Base-by-base conservation (phyloP, 306 rosid genomes). In the Prunus padus region DNA sequence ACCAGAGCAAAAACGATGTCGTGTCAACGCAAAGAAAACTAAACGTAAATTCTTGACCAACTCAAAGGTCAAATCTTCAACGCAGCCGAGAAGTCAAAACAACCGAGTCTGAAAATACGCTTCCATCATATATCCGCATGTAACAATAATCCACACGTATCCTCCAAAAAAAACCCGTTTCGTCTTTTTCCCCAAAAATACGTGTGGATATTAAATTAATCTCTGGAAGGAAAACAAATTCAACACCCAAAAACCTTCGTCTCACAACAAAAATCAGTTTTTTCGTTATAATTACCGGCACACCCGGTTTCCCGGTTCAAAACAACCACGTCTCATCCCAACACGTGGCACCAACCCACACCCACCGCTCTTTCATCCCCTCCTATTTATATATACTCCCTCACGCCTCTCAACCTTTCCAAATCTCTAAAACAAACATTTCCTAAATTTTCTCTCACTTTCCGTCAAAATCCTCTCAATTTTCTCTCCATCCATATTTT, bases 231-330 rank as follows among this genome's bases (percentile, higher is more conserved):
- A 14, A 50, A 50, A 50, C 52, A 13, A 11, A 4, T 54, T 16
- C 50, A 47, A 28, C 66, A 50, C 19, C 31, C 42, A 20, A 42
- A 3, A 23, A 11, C 31, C 33, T 11, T 16, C 37, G 18, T 5
- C 25, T 33, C 13, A 20, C 28, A 33, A 45, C 75, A 19, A 37
- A 22, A 37, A 2, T 31, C 20, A 52, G 44, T 49, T 71, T 13
- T 55, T 71, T 12, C 8, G 31, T 33, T 30, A 80, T 15, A 13
- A 31, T 74, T 62, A 87, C 91, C 79, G 90, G 87, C 20, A 20
- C 30, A 14, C 68, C 87, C 82, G 73, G 85, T 86, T 81, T 74
- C 63, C 71, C 71, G 76, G 81, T 77, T 49, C 64, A 2, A 31
- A 56, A 61, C 65, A 50, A 51, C 22, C 42, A 69, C 71, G 81